phyloP scores from a whole-genome alignment of 805 yeast genomes.

The Pichia gijzeniarum region DNA sequence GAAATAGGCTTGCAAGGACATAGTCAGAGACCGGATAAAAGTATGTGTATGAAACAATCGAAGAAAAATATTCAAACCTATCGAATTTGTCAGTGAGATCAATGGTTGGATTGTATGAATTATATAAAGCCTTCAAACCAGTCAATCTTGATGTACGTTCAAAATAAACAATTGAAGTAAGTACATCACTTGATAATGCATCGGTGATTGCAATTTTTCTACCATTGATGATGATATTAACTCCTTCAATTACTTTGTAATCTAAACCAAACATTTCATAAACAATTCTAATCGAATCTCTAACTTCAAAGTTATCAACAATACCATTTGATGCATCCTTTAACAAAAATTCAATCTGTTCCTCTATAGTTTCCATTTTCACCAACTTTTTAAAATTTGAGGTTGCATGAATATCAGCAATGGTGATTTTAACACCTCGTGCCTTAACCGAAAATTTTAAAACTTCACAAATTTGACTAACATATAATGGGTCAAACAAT shows the following conservation, averaged over 20 bases:
- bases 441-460: conserved; percentile 18
- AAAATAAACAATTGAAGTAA: conserved; percentile 9
- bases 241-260: not conserved
- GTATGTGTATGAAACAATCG: conserved; percentile 20
- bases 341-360: not conserved
- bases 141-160: conserved; percentile 12
- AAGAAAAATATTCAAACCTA: conserved; percentile 20
- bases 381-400: conserved; percentile 6
- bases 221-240: conserved; percentile 38
- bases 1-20: conserved; percentile 14
- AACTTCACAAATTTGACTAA: conserved; percentile 39
- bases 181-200: not conserved
- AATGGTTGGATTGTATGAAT: not conserved
- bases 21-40: conserved; percentile 28
- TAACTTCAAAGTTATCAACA: conserved; percentile 2
- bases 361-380: conserved; percentile 4
- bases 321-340: not conserved
- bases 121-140: not conserved
- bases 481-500: conserved; percentile 33
- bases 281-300: not conserved
- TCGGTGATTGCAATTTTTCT: conserved; percentile 33
- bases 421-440: conserved; percentile 16
- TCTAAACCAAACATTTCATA: conserved; percentile 2
- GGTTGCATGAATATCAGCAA: conserved; percentile 15
- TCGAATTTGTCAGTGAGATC: conserved; percentile 6